These are phyloP conservation scores for Microthyrium microscopicum DNA, from an alignment of 2,329 filamentous ascomycete genomes.

Conservation along the genomic window DNA sequence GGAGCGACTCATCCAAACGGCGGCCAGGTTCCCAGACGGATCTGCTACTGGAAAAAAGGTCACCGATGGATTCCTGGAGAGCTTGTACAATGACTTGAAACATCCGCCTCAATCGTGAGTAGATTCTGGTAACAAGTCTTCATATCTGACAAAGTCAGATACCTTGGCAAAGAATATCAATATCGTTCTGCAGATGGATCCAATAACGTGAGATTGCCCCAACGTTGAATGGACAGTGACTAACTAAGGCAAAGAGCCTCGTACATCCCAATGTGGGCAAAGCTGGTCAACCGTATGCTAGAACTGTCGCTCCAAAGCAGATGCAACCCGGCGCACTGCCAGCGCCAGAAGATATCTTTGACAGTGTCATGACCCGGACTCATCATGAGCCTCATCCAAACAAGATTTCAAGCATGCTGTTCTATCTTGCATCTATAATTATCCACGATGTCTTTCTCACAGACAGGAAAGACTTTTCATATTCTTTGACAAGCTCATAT, in stretches of 20 bases:
- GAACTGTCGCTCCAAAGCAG: conserved; percentile 42
- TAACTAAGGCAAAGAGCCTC: conserved; percentile 47
- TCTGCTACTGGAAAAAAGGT: conserved; percentile 22
- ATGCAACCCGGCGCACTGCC: conserved; percentile 43
- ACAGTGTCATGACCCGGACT: conserved; percentile 47
- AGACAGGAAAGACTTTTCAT: conserved; percentile 43
- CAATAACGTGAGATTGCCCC: conserved; percentile 25
- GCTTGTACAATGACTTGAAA: conserved; percentile 30
- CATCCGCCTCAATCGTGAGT: conserved; percentile 27
- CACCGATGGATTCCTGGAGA: conserved; percentile 27
- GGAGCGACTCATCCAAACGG: conserved; percentile 35
- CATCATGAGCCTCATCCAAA: conserved; percentile 48
- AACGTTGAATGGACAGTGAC: too few species aligned
- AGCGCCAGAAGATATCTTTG: conserved; percentile 50
- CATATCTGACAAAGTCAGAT: conserved; percentile 6
- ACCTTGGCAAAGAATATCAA: conserved; percentile 27
- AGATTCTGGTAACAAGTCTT: not conserved
- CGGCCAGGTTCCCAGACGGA: conserved; percentile 24
- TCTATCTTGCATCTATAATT: conserved; percentile 56
- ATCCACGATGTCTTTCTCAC: conserved; percentile 49
- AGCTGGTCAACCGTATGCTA: conserved; percentile 51
- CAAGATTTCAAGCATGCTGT: conserved; percentile 57
- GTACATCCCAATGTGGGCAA: conserved; percentile 46
- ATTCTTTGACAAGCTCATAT: conserved; percentile 55
- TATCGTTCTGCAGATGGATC: conserved; percentile 34